These are phyloP conservation scores for Hericium rajendrae DNA, from an alignment of 768 basidiomycete genomes.

Conservation along the genomic window DNA sequence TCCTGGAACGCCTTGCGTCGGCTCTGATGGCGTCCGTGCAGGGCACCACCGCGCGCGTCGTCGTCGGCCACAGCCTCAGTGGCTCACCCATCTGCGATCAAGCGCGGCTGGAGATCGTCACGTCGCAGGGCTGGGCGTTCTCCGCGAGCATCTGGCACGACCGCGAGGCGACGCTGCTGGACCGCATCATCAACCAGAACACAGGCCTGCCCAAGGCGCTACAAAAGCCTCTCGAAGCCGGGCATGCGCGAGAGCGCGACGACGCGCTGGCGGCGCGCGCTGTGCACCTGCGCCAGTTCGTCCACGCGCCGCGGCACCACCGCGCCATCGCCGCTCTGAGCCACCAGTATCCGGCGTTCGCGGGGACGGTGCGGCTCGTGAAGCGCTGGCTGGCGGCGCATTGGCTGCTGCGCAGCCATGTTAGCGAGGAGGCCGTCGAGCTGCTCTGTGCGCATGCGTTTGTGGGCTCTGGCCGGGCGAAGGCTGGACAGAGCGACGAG, in stretches of 20 bases:
- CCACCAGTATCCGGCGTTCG: constrained; percentile 71
- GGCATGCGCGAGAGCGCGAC: constrained; percentile 34
- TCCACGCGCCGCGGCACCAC: constrained; percentile 79
- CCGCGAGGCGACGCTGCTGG: constrained; percentile 71
- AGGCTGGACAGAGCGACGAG: constrained; percentile 25
- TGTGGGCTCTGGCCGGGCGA: constrained; percentile 38
- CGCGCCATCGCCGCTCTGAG: constrained; percentile 68
- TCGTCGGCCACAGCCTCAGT: constrained; percentile 39
- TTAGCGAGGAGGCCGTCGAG: constrained; percentile 76
- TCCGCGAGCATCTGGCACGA: constrained; percentile 78
- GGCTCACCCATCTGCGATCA: constrained; percentile 58
- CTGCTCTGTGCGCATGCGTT: constrained; percentile 77
- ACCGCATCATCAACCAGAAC: constrained; percentile 50
- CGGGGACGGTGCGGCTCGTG: constrained; percentile 76
- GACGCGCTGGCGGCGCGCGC: constrained; percentile 49
- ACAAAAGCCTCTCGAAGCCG: constrained; percentile 14
- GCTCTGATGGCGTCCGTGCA: constrained; percentile 44
- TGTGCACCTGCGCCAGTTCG: constrained; percentile 60
- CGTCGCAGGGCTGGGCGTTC: constrained; percentile 83
- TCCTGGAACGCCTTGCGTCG: constrained; percentile 73
- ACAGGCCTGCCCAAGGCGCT: constrained; percentile 18
- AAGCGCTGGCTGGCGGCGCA: constrained; percentile 93
- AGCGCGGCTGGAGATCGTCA: constrained; percentile 65
- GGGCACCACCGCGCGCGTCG: constrained; percentile 49
- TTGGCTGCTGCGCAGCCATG: constrained; percentile 68